Conservation (phyloP, 805 yeast genomes). For the Sugiyamaella marilandica region DNA sequence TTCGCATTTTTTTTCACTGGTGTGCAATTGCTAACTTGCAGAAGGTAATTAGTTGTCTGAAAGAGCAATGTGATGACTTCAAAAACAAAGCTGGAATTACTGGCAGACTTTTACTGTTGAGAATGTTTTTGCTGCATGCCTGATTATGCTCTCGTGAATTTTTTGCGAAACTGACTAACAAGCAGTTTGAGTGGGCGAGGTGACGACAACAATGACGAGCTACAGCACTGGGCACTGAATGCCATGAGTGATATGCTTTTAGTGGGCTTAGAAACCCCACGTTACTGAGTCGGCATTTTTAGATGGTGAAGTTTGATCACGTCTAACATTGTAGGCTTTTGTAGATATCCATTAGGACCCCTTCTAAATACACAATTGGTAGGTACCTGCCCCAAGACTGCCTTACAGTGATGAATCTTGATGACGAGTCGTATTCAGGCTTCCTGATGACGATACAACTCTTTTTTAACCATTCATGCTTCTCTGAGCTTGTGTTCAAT, state of each 20-base stretch:
- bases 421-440: constrained; percentile 99
- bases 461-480: constrained; percentile 94
- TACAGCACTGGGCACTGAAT: constrained; percentile 99
- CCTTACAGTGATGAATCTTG: constrained; percentile 48
- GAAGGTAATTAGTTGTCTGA: constrained; percentile 9
- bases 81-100: constrained; percentile 99
- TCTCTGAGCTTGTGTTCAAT: constrained; percentile 48
- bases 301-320: background rate
- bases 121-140: constrained; percentile 48
- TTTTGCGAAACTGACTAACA: background rate
- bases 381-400: background rate
- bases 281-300: constrained; percentile 53
- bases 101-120: constrained; percentile 89
- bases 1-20: background rate
- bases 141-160: constrained; percentile 21
- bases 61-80: constrained; percentile 33
- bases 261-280: constrained; percentile 98
- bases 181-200: constrained; percentile 4
- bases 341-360: background rate
- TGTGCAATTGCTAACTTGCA: constrained; percentile 15
- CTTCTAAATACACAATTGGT: background rate
- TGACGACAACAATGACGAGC: constrained; percentile 56
- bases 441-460: constrained; percentile 85
- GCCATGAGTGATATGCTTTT: constrained; percentile 90
- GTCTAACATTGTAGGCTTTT: background rate